Base-by-base conservation (phyloP, 306 rosid genomes). In the Nissolia schottii region DNA sequence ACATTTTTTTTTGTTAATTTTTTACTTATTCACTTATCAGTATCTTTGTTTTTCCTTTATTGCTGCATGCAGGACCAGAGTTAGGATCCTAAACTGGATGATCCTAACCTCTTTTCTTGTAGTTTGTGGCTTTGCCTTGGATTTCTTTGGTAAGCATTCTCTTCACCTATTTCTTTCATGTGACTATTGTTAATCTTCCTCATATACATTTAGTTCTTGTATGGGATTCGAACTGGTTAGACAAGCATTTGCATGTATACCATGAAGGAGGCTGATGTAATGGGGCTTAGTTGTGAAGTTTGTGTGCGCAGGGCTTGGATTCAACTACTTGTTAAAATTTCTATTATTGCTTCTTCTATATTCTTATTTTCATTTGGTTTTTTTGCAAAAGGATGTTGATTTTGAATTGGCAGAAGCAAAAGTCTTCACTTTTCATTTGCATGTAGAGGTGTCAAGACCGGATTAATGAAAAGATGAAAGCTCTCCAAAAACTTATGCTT, bases 381-480 rank as follows among this genome's bases (percentile, higher is more conserved):
- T n/a, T 18, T 74, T 57, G 25, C 68, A 49, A 67, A 75, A 90
- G 96, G 96, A 84, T 32, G 78, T 49, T 2, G 88, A 78, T 60
- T 85, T 84, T 70, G 91, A 93, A 77, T 73, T 73, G 40, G 70
- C 40, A 51, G 89, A 79, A 53, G 80, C 43, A 20, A 90, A 81
- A 46, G 51, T 18, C 35, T 71, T 43, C 73, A 43, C 50, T 12
- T 70, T 62, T 73, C 20, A 22, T 76, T 56, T 20, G 25, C 45
- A 20, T 83, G 71, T 89, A 93, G 97, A 88, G 74, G 76, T 95
- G 97, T 56, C 88, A 97, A 34, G 98, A 93, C 78, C 86, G 97
- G 77, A 90, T 93, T 55, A 90, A 93, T 37, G 93, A 88, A 66
- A 90, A 87, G 88, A 90, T 93, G 98, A 90, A 49, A 80, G 87